These are phyloP conservation scores for Euphorbia schlechtendalii DNA, from an alignment of 441 rosid genomes.

Conservation along the genomic window DNA sequence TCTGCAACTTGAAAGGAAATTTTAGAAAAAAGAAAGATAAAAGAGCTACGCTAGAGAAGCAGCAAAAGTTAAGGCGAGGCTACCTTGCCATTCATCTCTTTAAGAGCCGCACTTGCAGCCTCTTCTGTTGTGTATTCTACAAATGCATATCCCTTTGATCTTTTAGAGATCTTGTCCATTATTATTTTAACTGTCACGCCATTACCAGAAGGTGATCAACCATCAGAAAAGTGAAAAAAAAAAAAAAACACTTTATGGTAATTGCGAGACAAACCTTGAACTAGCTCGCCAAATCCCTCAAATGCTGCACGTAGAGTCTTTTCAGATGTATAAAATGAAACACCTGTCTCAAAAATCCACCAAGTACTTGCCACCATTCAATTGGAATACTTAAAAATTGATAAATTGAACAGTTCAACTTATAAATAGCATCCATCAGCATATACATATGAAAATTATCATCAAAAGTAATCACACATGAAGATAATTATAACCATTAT, in stretches of 20 bases:
- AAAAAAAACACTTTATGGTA: neutral
- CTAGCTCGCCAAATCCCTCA: constrained; percentile 86
- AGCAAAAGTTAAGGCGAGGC: neutral
- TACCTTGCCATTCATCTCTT: constrained; percentile 98
- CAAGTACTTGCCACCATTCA: constrained; percentile 7
- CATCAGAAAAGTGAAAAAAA: neutral
- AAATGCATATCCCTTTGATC: constrained; percentile 92
- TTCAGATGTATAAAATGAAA: constrained; percentile 94
- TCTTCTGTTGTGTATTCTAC: constrained; percentile 84
- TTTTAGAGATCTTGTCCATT: constrained; percentile 96
- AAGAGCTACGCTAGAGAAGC: neutral
- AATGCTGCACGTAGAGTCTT: constrained; percentile 84
- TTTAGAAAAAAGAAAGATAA: too few relatives aligned
- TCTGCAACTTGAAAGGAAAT: constrained; percentile 36
- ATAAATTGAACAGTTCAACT: neutral
- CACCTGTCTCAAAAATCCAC: constrained; percentile 36
- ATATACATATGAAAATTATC: too few relatives aligned
- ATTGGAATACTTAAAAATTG: neutral
- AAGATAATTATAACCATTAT: too few relatives aligned
- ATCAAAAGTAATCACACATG: too few relatives aligned
- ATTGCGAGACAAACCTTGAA: constrained; percentile 48
- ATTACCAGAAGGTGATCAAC: constrained; percentile 1
- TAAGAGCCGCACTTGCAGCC: constrained; percentile 78
- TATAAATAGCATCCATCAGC: neutral
- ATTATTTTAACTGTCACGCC: constrained; percentile 65